Conservation (phyloP, 2,329 filamentous ascomycete genomes). For the Gaeumannomyces sp. region DNA sequence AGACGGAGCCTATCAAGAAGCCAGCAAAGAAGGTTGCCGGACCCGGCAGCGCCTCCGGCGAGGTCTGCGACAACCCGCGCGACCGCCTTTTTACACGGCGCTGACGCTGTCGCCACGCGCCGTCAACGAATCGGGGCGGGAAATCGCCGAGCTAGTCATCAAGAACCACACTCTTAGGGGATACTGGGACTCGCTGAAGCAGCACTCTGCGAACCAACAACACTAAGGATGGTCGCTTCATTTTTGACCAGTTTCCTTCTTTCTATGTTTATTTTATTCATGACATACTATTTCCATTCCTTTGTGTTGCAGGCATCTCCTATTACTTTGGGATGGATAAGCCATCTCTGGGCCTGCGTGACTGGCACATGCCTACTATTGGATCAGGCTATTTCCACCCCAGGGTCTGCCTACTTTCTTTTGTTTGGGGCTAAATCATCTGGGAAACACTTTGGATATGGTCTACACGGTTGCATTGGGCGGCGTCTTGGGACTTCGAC, state of each 20-base stretch:
- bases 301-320: background rate
- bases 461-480: background rate
- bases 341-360: too few species aligned
- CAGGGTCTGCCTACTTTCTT: background rate
- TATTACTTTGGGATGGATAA: too few species aligned
- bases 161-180: conserved; percentile 8
- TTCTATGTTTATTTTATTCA: background rate
- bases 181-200: conserved; percentile 3
- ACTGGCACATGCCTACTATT: background rate
- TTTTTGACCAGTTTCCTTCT: background rate
- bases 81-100: conserved; percentile 47
- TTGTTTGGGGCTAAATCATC: background rate
- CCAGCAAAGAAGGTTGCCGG: background rate
- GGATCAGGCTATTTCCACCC: background rate
- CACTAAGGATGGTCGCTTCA: background rate
- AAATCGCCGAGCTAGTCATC: conserved; percentile 8
- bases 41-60: background rate
- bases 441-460: background rate
- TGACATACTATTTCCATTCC: background rate
- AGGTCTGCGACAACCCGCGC: conserved; percentile 35
- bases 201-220: background rate
- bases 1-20: background rate
- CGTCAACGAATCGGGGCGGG: conserved; percentile 18
- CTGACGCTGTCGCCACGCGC: conserved; percentile 37
- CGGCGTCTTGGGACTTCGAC: background rate